A percentile compares a stretch with the other conserved stretches of the same genome.
phyloP scores from a whole-genome alignment of 129 eudicot species.

The Logfia minima region DNA sequence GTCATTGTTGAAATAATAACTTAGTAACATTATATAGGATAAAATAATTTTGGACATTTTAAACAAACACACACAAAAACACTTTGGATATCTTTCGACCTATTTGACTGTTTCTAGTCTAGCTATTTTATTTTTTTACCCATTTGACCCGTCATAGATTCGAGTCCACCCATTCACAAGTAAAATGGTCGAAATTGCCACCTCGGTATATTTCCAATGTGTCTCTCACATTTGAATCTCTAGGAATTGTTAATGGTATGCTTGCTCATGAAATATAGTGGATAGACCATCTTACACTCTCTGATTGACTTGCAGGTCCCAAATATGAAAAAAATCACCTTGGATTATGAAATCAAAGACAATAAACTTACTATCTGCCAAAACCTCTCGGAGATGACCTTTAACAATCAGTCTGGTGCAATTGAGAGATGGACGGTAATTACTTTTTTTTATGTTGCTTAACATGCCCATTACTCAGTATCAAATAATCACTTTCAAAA shows the following conservation, averaged over 20 bases:
- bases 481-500: conserved; percentile 5
- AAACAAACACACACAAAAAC: not conserved
- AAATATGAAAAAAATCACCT: conserved; percentile 29
- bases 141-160: not conserved
- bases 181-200: not conserved
- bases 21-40: not conserved
- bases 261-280: not conserved
- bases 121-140: not conserved
- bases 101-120: not conserved
- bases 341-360: conserved; percentile 48
- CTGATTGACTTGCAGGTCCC: conserved; percentile 49
- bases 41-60: not conserved
- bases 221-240: not conserved
- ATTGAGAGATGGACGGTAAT: conserved; percentile 93
- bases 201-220: not conserved
- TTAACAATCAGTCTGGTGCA: conserved; percentile 60
- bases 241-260: not conserved
- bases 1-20: not conserved
- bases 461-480: too few species aligned
- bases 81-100: not conserved
- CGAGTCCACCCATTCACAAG: not conserved
- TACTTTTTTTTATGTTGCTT: not conserved
- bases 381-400: conserved; percentile 57
- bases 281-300: conserved; percentile 7
- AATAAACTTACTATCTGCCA: conserved; percentile 50